Conservation (phyloP, 805 yeast genomes). For the Isabelozyma gotoi region DNA sequence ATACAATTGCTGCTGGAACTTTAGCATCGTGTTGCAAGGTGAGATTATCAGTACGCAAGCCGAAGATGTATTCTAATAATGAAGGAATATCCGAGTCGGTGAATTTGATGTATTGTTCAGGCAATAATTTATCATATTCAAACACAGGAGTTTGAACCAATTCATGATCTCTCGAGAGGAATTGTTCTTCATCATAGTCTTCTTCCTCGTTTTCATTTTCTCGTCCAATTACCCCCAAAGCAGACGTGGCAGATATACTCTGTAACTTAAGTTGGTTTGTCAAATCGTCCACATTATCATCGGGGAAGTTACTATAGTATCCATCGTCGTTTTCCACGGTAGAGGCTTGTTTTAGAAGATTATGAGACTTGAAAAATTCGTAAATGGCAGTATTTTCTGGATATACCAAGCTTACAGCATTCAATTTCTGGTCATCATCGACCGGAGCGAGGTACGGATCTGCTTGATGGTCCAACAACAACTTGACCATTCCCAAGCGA, state of each 20-base stretch:
- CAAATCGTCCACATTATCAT: slow-evolving; percentile 34
- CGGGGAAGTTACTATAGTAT: slow-evolving; percentile 17
- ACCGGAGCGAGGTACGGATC: slow-evolving; percentile 46
- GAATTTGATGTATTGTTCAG: slow-evolving; percentile 62
- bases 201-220: slow-evolving; percentile 15
- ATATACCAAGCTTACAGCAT: slow-evolving; percentile 57
- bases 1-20: slow-evolving; percentile 68
- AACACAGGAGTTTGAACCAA: slow-evolving; percentile 39
- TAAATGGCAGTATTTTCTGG: slow-evolving; percentile 54
- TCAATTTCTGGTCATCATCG: slow-evolving; percentile 30
- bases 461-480: slow-evolving; percentile 63
- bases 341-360: slow-evolving; percentile 18
- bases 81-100: slow-evolving; percentile 56
- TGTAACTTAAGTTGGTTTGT: slow-evolving; percentile 33
- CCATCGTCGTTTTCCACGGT: slow-evolving; percentile 16
- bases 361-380: slow-evolving; percentile 58
- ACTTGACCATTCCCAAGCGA: slow-evolving; percentile 52
- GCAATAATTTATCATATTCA: slow-evolving; percentile 54
- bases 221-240: background rate
- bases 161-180: slow-evolving; percentile 26
- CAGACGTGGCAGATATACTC: slow-evolving; percentile 19
- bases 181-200: slow-evolving; percentile 26
- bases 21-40: slow-evolving; percentile 46
- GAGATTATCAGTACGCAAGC: slow-evolving; percentile 39
- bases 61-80: slow-evolving; percentile 48